These are phyloP conservation scores for Serendipita sp. DNA, from an alignment of 768 basidiomycete genomes.

Conservation along the genomic window DNA sequence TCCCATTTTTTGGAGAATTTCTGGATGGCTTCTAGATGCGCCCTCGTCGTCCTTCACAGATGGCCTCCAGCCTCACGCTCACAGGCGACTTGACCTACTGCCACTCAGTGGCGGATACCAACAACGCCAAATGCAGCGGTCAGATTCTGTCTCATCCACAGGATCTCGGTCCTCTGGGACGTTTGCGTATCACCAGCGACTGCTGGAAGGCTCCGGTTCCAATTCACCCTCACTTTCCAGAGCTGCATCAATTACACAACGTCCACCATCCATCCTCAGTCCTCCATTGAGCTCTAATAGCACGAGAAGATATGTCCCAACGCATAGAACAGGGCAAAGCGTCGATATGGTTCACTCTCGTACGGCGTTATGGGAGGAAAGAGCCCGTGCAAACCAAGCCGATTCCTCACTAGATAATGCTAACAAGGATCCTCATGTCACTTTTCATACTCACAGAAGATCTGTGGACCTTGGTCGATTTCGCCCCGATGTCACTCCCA, in stretches of 20 bases:
- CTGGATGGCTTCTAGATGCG: too few relatives aligned
- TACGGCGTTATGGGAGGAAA: conserved; percentile 4
- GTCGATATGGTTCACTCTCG: background rate
- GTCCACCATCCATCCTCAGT: conserved; percentile 5
- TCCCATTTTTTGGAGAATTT: too few relatives aligned
- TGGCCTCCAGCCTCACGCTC: background rate
- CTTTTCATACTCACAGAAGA: background rate
- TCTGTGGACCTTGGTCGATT: background rate
- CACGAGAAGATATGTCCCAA: background rate
- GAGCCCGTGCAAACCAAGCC: background rate
- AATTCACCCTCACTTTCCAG: background rate
- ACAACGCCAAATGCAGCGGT: conserved; percentile 1
- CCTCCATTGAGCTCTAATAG: background rate
- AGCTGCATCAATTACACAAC: background rate
- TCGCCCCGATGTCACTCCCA: background rate
- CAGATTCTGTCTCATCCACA: conserved; percentile 5
- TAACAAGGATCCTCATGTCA: background rate
- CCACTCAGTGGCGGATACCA: background rate
- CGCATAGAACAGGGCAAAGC: conserved; percentile 5
- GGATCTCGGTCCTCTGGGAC: conserved; percentile 1
- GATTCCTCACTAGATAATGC: background rate
- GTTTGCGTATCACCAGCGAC: background rate
- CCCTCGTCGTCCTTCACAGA: too few relatives aligned
- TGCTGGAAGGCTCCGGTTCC: background rate
- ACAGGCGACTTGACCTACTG: background rate